phyloP scores from a whole-genome alignment of 805 yeast species.

The Saturnispora serradocipensis region DNA sequence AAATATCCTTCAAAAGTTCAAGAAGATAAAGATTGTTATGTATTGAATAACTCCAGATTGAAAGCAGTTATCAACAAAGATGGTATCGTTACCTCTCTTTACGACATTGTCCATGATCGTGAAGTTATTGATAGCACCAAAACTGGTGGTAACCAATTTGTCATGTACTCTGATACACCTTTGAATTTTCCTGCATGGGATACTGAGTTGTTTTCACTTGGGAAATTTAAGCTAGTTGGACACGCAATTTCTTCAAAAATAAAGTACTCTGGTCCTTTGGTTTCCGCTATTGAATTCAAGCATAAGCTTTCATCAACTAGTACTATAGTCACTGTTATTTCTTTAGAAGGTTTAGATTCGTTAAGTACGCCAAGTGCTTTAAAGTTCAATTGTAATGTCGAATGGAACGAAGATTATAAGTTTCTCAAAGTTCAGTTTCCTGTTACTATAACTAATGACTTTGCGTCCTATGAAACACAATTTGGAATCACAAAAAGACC shows the following conservation, averaged over 20 bases:
- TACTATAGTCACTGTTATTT: constrained; percentile 55
- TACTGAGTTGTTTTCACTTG: constrained; percentile 81
- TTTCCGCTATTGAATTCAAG: constrained; percentile 53
- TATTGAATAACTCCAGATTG: constrained; percentile 53
- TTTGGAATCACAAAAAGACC: constrained; percentile 89
- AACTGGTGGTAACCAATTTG: constrained; percentile 70
- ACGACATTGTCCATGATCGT: constrained; percentile 47
- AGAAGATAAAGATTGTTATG: constrained; percentile 32
- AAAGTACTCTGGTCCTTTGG: constrained; percentile 44
- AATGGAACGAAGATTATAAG: constrained; percentile 83
- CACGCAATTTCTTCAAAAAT: constrained; percentile 32
- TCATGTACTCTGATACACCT: constrained; percentile 85
- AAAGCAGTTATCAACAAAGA: constrained; percentile 43
- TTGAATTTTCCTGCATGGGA: constrained; percentile 95
- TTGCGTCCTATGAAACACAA: constrained; percentile 86
- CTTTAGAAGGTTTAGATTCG: constrained; percentile 48
- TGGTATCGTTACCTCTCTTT: constrained; percentile 53
- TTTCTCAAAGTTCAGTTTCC: constrained; percentile 95
- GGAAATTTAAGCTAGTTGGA: constrained; percentile 49
- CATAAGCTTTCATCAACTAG: constrained; percentile 52
- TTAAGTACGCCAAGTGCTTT: constrained; percentile 31
- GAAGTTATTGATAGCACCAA: constrained; percentile 57
- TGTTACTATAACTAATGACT: constrained; percentile 66
- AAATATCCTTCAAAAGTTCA: constrained; percentile 42
- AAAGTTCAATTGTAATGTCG: constrained; percentile 51